Conservation (phyloP, 371 early-diverging fungal genomes). For the Mucor racemosus region DNA sequence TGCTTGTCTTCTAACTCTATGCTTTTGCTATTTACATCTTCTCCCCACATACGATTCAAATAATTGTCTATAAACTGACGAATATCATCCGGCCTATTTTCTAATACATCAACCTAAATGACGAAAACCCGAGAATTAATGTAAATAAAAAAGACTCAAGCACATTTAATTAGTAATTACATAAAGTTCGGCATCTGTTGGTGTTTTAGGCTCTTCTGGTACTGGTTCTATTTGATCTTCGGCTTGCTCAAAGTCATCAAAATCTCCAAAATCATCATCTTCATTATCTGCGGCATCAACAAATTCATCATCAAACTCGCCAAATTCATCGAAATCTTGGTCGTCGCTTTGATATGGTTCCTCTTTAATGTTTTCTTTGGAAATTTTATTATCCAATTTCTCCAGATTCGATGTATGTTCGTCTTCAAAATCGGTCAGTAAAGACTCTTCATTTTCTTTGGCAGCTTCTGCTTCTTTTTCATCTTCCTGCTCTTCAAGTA, state of each 20-base stretch:
- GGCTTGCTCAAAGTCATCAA: conserved; percentile 50
- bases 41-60: conserved; percentile 21
- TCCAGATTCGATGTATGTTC: not conserved
- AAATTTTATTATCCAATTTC: no score
- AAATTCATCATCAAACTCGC: conserved; percentile 17
- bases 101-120: conserved; percentile 25
- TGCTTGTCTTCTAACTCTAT: not conserved
- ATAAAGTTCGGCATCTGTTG: conserved; percentile 42
- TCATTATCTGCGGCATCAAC: conserved; percentile 14
- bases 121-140: not conserved
- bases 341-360: not conserved
- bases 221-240: not conserved
- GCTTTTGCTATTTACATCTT: not conserved
- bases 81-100: conserved; percentile 18
- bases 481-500: not conserved
- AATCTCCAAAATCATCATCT: conserved; percentile 33
- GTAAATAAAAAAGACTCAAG: not conserved
- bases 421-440: not conserved
- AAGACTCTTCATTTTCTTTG: not conserved
- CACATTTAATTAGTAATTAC: conserved; percentile 23
- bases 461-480: not conserved
- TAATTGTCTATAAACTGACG: conserved; percentile 24
- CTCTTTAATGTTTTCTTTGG: not conserved
- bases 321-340: conserved; percentile 12
- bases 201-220: conserved; percentile 12